Conservation (phyloP, 2,329 filamentous ascomycete genomes). For the Penicillium oxalicum region DNA sequence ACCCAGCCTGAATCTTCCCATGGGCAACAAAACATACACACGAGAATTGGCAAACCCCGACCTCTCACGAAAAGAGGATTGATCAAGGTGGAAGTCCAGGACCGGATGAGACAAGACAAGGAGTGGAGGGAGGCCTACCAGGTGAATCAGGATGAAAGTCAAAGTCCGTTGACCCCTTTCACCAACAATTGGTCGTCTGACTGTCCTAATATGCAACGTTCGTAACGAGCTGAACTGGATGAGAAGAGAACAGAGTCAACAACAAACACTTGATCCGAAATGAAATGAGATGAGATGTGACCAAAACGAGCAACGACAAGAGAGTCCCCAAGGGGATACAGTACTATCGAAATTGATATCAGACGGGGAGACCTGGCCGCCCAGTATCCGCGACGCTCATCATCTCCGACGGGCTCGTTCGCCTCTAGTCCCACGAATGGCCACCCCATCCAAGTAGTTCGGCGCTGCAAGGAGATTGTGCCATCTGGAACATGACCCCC, state of each 20-base stretch:
- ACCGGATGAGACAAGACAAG: slow-evolving; percentile 1
- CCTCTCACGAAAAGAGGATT: background rate
- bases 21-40: slow-evolving; percentile 13
- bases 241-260: slow-evolving; percentile 25
- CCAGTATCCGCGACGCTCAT: slow-evolving; percentile 24
- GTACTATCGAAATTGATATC: slow-evolving; percentile 4
- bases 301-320: background rate
- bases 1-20: slow-evolving; percentile 2
- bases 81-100: background rate
- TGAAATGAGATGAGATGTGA: background rate
- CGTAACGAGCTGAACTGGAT: slow-evolving; percentile 16
- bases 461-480: slow-evolving; percentile 30
- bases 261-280: slow-evolving; percentile 24
- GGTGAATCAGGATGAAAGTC: slow-evolving; percentile 17
- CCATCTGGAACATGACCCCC: slow-evolving; percentile 12
- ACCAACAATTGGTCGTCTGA: slow-evolving; percentile 17
- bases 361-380: slow-evolving; percentile 24
- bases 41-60: background rate
- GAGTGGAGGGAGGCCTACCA: slow-evolving; percentile 15
- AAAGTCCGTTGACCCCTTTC: slow-evolving; percentile 10
- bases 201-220: slow-evolving; percentile 28
- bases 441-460: slow-evolving; percentile 13
- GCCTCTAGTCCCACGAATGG: background rate
- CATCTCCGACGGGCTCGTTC: slow-evolving; percentile 14
- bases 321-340: background rate